Evolutionary conservation across 352 stramenopile species (phyloP).

Genomic region (Phytophthora megakarya): DNA sequence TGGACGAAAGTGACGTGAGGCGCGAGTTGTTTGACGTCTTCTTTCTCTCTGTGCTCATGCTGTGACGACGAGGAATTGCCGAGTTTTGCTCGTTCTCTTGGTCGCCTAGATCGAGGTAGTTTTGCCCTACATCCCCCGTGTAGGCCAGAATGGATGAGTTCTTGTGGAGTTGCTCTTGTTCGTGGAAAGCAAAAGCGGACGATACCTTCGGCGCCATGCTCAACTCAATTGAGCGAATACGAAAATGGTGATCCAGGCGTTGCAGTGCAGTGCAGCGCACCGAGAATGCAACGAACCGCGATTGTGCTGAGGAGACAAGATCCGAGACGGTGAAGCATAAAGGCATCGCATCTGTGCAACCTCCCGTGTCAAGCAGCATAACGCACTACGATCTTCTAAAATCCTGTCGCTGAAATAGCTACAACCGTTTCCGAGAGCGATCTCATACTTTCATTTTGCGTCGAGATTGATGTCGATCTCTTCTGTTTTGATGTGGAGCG

Average conservation of each 20-base stretch:
- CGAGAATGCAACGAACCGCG: background rate
- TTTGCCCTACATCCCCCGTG: constrained; percentile 30
- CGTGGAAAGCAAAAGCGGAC: constrained; percentile 23
- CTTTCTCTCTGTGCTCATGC: constrained; percentile 4
- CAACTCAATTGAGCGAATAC: constrained; percentile 19
- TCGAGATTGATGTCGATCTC: too few relatives aligned
- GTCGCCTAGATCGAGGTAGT: constrained; percentile 32
- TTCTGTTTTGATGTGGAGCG: too few relatives aligned
- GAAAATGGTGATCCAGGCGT: constrained; percentile 7
- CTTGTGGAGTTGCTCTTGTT: constrained; percentile 31
- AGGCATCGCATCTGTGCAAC: constrained; percentile 19
- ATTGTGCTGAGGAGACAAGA: constrained; percentile 12
- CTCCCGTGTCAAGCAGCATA: constrained; percentile 1
- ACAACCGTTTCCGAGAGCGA: background rate
- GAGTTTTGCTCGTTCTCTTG: constrained; percentile 10
- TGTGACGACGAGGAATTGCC: background rate
- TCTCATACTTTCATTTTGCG: background rate
- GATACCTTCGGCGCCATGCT: constrained; percentile 35
- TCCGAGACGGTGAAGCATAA: constrained; percentile 7
- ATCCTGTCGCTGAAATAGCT: constrained; percentile 4
- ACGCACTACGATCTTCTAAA: background rate
- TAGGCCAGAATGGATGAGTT: constrained; percentile 35
- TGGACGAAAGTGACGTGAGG: constrained; percentile 27
- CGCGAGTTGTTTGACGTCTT: constrained; percentile 9
- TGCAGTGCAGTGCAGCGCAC: background rate